Evolutionary conservation across 2,329 filamentous ascomycete species (phyloP).

Genomic region (Microdochium paspali): DNA sequence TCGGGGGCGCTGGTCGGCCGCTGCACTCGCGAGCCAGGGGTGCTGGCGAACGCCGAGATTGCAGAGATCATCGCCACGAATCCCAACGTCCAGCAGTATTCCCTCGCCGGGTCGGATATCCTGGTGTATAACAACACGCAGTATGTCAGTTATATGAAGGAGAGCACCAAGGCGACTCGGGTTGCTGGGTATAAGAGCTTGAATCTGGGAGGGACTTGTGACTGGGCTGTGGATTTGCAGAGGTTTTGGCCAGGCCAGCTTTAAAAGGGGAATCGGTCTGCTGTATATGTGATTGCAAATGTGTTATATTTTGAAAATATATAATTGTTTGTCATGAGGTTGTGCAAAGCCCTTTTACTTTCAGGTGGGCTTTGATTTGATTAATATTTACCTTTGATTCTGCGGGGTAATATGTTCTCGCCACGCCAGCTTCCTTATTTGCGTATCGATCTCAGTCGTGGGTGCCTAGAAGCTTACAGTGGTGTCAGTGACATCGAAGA

Average conservation of each 20-base stretch:
- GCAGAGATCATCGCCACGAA: neutral
- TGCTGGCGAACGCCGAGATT: neutral
- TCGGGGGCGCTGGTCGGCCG: neutral
- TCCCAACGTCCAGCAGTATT: neutral
- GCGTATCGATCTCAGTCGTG: too few relatives aligned
- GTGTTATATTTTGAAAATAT: neutral
- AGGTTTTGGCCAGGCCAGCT: neutral
- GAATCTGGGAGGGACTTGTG: neutral
- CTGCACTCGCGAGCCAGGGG: neutral
- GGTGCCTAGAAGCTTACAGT: too few relatives aligned
- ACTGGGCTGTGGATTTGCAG: neutral
- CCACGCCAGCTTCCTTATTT: too few relatives aligned
- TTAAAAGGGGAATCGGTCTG: neutral
- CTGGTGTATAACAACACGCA: neutral
- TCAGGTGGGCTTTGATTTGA: too few relatives aligned
- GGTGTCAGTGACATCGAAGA: too few relatives aligned
- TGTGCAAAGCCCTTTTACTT: too few relatives aligned
- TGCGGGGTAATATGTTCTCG: too few relatives aligned
- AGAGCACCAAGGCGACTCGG: neutral
- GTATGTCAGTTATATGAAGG: neutral
- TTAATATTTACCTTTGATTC: too few relatives aligned
- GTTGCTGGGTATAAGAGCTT: neutral
- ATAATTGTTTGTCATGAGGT: too few relatives aligned
- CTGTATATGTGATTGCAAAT: neutral
- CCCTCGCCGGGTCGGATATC: neutral